A percentile compares a stretch with the other conserved stretches of the same genome.
Conservation (phyloP, 1,139 yeast species). For the Barnettozyma hawaiiensis region DNA sequence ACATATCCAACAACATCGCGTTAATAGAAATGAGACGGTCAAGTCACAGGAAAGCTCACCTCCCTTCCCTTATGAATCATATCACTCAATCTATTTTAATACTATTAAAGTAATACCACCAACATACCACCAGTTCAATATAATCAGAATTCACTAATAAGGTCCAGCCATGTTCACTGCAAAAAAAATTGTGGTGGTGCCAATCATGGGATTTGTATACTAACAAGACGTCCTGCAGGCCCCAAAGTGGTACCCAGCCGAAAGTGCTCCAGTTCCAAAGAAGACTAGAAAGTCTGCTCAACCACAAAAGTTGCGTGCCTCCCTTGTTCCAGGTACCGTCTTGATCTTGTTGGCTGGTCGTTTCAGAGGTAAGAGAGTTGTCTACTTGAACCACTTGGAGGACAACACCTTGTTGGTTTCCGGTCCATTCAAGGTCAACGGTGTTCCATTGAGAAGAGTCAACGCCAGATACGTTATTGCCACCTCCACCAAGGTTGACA, state of each 20-base stretch:
- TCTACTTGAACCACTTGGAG: conserved; percentile 94
- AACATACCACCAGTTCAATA: too few relatives aligned
- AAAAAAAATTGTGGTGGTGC: too few relatives aligned
- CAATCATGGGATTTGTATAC: background rate
- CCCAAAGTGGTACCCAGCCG: conserved; percentile 96
- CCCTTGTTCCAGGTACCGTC: conserved; percentile 98
- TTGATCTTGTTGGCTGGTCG: conserved; percentile 98
- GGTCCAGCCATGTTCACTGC: too few relatives aligned
- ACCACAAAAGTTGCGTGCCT: conserved; percentile 95
- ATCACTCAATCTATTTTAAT: too few relatives aligned
- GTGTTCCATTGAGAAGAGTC: conserved; percentile 99
- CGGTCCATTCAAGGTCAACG: conserved; percentile 99
- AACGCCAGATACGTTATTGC: conserved; percentile 99
- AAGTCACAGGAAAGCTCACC: too few relatives aligned
- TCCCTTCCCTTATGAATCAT: too few relatives aligned
- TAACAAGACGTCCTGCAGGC: conserved; percentile 36
- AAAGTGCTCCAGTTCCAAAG: conserved; percentile 85
- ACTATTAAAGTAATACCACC: too few relatives aligned
- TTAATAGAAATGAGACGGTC: too few relatives aligned
- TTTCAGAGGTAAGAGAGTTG: conserved; percentile 99
- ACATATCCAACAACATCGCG: too few relatives aligned
- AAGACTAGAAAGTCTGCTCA: conserved; percentile 86
- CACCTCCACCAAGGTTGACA: conserved; percentile 87
- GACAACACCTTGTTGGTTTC: conserved; percentile 97
- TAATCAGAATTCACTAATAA: too few relatives aligned